Evolutionary conservation across 2,329 filamentous ascomycete species (phyloP).

Genomic region (Celoporthe dispersa): DNA sequence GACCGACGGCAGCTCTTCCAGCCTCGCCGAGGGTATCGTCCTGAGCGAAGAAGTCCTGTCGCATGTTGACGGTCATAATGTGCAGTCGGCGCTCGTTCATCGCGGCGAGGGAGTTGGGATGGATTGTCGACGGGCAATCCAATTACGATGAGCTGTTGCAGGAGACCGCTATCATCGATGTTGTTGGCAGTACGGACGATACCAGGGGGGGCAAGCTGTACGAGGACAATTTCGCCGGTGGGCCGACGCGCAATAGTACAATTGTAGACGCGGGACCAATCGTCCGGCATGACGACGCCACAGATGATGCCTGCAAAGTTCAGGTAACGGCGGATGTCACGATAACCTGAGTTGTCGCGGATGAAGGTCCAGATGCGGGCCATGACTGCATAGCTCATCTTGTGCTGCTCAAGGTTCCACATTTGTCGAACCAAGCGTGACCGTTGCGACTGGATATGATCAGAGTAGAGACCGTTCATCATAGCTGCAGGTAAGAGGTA

Average conservation of each 20-base stretch:
- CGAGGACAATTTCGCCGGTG: not conserved
- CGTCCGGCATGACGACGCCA: constrained; percentile 4
- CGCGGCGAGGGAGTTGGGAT: not conserved
- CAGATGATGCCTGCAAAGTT: not conserved
- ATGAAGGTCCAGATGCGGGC: constrained; percentile 22
- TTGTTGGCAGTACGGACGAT: not conserved
- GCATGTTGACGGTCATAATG: constrained; percentile 11
- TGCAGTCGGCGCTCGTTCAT: constrained; percentile 11
- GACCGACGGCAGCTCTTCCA: not conserved
- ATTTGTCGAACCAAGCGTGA: constrained; percentile 13
- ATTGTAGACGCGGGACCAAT: constrained; percentile 12
- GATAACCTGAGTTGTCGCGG: constrained; percentile 16
- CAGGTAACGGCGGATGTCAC: not conserved
- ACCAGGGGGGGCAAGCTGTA: not conserved
- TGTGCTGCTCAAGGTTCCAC: constrained; percentile 23
- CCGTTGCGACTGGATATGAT: not conserved
- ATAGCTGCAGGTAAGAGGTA: not conserved
- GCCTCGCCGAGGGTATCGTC: not conserved
- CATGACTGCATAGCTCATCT: constrained; percentile 18
- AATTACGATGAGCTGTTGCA: constrained; percentile 1
- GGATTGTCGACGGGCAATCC: constrained; percentile 14
- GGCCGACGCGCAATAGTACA: not conserved
- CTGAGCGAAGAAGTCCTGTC: not conserved
- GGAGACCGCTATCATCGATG: constrained; percentile 22
- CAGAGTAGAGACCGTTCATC: constrained; percentile 4